Evolutionary conservation across 768 basidiomycete species (phyloP).

Genomic region (Podaxis carcinomalis): DNA sequence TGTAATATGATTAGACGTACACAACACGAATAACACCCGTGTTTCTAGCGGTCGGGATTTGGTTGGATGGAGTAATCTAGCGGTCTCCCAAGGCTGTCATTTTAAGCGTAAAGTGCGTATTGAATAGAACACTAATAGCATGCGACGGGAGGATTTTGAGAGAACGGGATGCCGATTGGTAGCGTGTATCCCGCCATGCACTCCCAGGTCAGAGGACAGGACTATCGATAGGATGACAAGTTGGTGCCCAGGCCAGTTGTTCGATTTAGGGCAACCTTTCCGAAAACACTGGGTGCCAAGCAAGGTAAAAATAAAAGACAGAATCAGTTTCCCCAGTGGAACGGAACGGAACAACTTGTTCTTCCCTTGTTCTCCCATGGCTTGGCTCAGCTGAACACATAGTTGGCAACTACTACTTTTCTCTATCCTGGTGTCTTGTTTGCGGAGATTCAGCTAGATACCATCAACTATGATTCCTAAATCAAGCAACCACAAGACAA

Average conservation of each 20-base stretch:
- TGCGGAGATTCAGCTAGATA: neutral
- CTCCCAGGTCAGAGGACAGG: constrained; percentile 1
- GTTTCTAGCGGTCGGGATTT: neutral
- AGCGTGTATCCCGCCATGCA: neutral
- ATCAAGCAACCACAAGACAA: too few species aligned
- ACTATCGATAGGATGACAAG: neutral
- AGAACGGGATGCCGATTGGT: neutral
- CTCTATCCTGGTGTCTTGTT: neutral
- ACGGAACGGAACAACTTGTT: neutral
- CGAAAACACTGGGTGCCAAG: neutral
- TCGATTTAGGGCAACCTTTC: neutral
- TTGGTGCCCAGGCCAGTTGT: neutral
- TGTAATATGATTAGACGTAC: neutral
- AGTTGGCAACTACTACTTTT: neutral
- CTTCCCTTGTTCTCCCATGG: neutral
- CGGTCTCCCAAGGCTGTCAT: constrained; percentile 2
- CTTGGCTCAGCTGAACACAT: neutral
- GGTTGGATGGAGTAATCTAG: neutral
- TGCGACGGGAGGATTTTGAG: neutral
- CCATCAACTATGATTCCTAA: too few species aligned
- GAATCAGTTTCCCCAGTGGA: neutral
- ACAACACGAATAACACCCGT: neutral
- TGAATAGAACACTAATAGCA: neutral
- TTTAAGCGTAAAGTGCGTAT: neutral
- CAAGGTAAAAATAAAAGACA: neutral